phyloP scores from a whole-genome alignment of 306 rosid genomes.

The Glycyrrhiza uralensis region DNA sequence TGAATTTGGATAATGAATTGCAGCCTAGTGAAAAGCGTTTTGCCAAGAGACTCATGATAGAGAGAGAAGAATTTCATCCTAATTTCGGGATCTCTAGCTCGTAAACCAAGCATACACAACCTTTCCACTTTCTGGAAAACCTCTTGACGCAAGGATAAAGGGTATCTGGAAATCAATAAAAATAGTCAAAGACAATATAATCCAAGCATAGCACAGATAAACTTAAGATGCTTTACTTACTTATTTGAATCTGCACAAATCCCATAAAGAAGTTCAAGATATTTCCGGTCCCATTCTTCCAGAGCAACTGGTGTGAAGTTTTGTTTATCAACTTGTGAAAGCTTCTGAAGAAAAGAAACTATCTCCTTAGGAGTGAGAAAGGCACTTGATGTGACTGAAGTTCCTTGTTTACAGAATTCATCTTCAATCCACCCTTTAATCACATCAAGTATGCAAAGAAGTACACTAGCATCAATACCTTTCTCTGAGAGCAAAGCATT shows the following conservation, averaged over 20 bases:
- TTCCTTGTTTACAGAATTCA: constrained; percentile 75
- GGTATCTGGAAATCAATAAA: constrained; percentile 58
- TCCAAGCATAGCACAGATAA: constrained; percentile 3
- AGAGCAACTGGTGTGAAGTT: constrained; percentile 55
- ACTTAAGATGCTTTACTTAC: constrained; percentile 46
- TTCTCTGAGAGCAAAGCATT: constrained; percentile 88
- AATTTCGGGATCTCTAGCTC: constrained; percentile 88
- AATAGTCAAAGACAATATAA: constrained; percentile 18
- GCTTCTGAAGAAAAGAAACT: constrained; percentile 91
- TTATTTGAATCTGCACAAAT: constrained; percentile 81
- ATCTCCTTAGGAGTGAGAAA: constrained; percentile 84
- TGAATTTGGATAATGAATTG: constrained; percentile 86
- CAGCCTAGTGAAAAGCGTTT: constrained; percentile 79
- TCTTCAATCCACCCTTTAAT: constrained; percentile 97
- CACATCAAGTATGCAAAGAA: constrained; percentile 95
- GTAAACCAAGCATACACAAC: constrained; percentile 91
- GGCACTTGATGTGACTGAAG: constrained; percentile 56
- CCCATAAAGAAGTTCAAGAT: constrained; percentile 84
- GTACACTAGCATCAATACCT: constrained; percentile 89
- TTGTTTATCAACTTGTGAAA: constrained; percentile 88
- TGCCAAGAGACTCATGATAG: constrained; percentile 82
- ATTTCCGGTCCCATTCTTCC: constrained; percentile 93
- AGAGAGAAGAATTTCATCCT: constrained; percentile 84
- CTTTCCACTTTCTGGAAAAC: constrained; percentile 93
- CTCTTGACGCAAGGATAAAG: constrained; percentile 67